Base-by-base conservation (phyloP, 345 rosid genomes). In the Salix brachista region DNA sequence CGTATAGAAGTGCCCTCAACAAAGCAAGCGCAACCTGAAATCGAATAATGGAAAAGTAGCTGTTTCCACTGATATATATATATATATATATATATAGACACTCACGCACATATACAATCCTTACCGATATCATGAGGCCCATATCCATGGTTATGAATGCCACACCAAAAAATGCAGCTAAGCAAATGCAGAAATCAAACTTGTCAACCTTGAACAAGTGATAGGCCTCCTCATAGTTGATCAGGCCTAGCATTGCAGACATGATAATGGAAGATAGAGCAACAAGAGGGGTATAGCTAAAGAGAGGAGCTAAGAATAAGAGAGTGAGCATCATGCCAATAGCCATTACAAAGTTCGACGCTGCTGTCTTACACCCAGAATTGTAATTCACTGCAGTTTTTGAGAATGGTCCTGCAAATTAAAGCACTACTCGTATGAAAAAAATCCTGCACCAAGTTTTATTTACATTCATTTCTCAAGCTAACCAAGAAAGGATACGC, bases 321-420 rank as follows among this genome's bases (percentile, higher is more conserved):
- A 95, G 91, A 28, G 88, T 88, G 9, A 95, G 80, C 96, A 91
- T 90, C 99, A 95, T 95, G 88, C 89, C 84, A 12, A 90, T 5
- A 7, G 92, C 89, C 99, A 92, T 92, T 7, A 95, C 88, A 5
- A 95, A 62, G 72, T 95, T 95, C 2, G 99, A 83, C 96, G 91
- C 88, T 1, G 90, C 88, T 56, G 97, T 88, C 74, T 67, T 86
- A 67, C 91, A 82, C 12, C 99, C 97, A 5, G 97, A 80, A 65
- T 91, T 92, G 84, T 77, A 92, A 82, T 95, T 95, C 83, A 95
- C 97, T 0, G 99, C 99, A 0, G 97, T 86, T 81, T 95, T 95
- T 39, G 97, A 95, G 79, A 95, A 95, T 41, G 99, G 99, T 16
- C 99, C 98, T 94, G 85, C 28, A 36, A 64, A 23, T 73, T 23